Evolutionary conservation across 176 grass and related monocot species (phyloP), one percentile per base, ranked within the genome.

Genomic region (Eremochloa ophiuroides): DNA sequence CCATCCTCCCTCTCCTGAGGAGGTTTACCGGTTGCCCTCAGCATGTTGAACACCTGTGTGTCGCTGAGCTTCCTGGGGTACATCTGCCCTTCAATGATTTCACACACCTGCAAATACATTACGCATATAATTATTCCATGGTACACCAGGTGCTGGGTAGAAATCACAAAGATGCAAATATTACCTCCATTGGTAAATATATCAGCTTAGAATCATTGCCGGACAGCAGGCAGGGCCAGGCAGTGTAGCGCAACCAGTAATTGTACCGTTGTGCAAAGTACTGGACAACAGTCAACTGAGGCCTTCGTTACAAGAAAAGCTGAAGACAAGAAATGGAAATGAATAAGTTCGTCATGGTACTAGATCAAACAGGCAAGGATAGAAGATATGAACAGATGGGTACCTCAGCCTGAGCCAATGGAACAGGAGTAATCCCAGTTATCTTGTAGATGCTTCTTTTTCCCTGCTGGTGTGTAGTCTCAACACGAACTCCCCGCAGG

Each of bases 131-230:
- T 62, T 53, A 29, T 62, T 59, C 3, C 26, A 55, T 63, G 30
- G 46, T 58, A 22, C 42, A 62, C 66, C 13, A 74, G 20, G 41
- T 25, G 16, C 75, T 67, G 17, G 11, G 20, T 65, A 80, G 18
- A 68, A 47, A 86, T 48, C 16, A 74, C 60, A 31, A 18, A 72
- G 28, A 28, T 76, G 18, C 20, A 50, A 55, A 84, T 16, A 9
- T 28, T 84, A 94, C 91, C 94, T 97, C 94, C 87, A 97, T 94
- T 23, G 89, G 89, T 71, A 97, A 88, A 71, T 88, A 97, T 44
- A 81, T 88, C 37, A 91, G 89, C 7, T 77, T 87, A 74, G 67
- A 76, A 40, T 88, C 74, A 60, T 25, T 97, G 73, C 94, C 94
- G 4, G 86, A 81, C 67, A 89, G 91, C 37, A 97, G 79, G 85